phyloP scores from a whole-genome alignment of 1,284 basidiomycete genomes.

The Ceratobasidium sp. region DNA sequence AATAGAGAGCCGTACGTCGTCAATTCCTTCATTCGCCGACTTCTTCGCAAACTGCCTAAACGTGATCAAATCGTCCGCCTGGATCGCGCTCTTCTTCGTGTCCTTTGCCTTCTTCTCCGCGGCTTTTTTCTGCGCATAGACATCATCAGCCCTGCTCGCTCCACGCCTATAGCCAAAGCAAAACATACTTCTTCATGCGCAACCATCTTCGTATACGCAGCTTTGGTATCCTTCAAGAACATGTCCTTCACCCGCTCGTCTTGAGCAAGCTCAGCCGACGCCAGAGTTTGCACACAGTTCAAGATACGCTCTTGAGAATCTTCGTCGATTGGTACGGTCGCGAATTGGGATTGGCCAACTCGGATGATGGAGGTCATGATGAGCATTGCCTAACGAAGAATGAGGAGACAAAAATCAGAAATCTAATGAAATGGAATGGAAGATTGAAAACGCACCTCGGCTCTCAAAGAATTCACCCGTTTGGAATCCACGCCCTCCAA shows the following conservation, averaged over 20 bases:
- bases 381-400: constrained; percentile 81
- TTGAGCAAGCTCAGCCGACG: constrained; percentile 70
- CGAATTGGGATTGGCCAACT: constrained; percentile 97
- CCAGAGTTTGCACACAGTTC: constrained; percentile 95
- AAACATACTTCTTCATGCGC: constrained; percentile 83
- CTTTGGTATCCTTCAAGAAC: constrained; percentile 94
- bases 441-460: constrained; percentile 72
- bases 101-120: constrained; percentile 90
- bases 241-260: constrained; percentile 80
- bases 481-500: constrained; percentile 67
- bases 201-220: constrained; percentile 95
- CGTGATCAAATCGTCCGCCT: constrained; percentile 92
- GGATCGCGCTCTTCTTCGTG: constrained; percentile 79
- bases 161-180: background rate
- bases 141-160: background rate
- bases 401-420: background rate
- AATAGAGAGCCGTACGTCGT: constrained; percentile 73
- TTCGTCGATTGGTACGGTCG: constrained; percentile 94
- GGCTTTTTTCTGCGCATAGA: constrained; percentile 74
- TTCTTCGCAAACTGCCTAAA: constrained; percentile 98
- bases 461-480: constrained; percentile 81
- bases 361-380: constrained; percentile 98
- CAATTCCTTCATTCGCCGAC: constrained; percentile 79
- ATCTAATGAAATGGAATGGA: background rate
- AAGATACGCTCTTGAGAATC: constrained; percentile 97